Conservation (phyloP, 129 eudicot genomes). For the Cynara cardunculus region DNA sequence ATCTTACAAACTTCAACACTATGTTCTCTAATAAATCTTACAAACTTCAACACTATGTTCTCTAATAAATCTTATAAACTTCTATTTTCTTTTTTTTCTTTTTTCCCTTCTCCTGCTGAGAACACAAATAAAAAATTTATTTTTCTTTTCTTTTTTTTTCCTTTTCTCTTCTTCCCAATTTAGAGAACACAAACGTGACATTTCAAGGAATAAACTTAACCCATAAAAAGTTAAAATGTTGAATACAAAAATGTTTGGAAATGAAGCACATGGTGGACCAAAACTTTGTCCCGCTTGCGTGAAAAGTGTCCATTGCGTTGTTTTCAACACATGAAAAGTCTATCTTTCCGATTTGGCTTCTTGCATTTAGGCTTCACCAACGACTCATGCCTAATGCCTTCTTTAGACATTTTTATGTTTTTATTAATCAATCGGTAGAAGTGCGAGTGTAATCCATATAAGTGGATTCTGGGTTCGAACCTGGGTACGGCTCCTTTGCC, state of each 20-base stretch:
- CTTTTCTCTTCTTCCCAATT: too few relatives aligned
- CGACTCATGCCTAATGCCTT: slow-evolving; percentile 5
- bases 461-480: too few relatives aligned
- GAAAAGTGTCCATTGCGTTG: neutral
- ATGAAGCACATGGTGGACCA: slow-evolving; percentile 29
- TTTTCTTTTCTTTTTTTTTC: too few relatives aligned
- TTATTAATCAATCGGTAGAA: too few relatives aligned
- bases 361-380: neutral
- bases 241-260: neutral
- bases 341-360: neutral
- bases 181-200: too few relatives aligned
- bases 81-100: too few relatives aligned
- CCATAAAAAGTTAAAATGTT: neutral
- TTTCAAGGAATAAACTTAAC: neutral
- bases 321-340: slow-evolving; percentile 15
- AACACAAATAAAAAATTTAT: too few relatives aligned
- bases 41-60: too few relatives aligned
- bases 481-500: too few relatives aligned
- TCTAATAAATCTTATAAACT: too few relatives aligned
- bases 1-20: neutral
- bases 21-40: too few relatives aligned
- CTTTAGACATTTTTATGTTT: neutral
- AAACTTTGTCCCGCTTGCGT: neutral
- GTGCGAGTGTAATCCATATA: neutral
- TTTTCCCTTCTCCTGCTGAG: too few relatives aligned